Conservation (phyloP, 768 basidiomycete species). For the Boletus coccyginus region DNA sequence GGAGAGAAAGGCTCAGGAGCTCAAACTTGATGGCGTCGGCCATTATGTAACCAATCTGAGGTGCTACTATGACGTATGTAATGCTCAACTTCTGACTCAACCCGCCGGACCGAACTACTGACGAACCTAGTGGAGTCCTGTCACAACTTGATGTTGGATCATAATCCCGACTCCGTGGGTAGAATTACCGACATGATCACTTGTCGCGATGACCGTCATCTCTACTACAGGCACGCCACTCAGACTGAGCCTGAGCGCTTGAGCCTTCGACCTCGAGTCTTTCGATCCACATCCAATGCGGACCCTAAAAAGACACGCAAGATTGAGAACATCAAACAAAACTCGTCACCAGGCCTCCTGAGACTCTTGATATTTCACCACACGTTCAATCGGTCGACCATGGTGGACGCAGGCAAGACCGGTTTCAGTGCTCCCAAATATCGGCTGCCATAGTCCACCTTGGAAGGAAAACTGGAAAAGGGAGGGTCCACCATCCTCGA, state of each 20-base stretch:
- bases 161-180: neutral
- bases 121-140: neutral
- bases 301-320: neutral
- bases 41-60: too few species aligned
- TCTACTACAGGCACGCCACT: neutral
- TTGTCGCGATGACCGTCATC: too few species aligned
- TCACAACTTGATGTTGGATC: neutral
- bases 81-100: too few species aligned
- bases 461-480: neutral
- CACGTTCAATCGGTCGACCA: neutral
- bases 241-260: too few species aligned
- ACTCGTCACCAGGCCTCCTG: constrained; percentile 6
- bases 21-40: too few species aligned
- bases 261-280: neutral
- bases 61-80: too few species aligned
- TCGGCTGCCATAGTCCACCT: neutral
- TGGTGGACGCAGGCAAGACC: neutral
- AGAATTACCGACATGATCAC: too few species aligned
- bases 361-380: neutral
- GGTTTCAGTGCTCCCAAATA: neutral
- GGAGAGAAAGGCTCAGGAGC: too few species aligned
- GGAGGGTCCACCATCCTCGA: neutral
- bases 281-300: neutral
- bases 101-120: too few species aligned
- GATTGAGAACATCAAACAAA: constrained; percentile 1